These are phyloP conservation scores for Botrytis aclada DNA, from an alignment of 2,329 filamentous ascomycete species.

Conservation along the genomic window DNA sequence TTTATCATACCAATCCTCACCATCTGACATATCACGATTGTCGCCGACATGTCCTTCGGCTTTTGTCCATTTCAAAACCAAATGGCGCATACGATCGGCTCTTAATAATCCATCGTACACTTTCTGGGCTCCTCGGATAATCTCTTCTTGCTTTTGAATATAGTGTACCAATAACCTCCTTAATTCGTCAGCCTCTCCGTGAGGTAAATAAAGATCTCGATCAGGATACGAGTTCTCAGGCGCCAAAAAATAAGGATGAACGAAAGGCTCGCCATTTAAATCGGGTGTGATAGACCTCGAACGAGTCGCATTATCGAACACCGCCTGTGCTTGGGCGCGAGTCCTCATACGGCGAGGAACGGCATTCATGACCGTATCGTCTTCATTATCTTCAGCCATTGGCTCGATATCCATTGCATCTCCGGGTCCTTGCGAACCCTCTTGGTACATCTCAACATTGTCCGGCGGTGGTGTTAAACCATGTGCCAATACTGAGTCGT, in stretches of 20 bases:
- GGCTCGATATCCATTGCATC: slow-evolving; percentile 14
- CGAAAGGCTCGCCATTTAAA: slow-evolving; percentile 49
- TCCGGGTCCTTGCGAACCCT: slow-evolving; percentile 5
- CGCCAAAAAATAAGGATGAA: slow-evolving; percentile 73
- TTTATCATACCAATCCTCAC: slow-evolving; percentile 85
- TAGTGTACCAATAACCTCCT: slow-evolving; percentile 71
- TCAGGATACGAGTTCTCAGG: slow-evolving; percentile 62
- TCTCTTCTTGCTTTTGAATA: slow-evolving; percentile 83
- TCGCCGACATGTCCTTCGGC: slow-evolving; percentile 68
- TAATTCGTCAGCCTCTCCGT: slow-evolving; percentile 73
- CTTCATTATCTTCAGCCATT: slow-evolving; percentile 41
- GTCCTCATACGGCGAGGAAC: slow-evolving; percentile 54
- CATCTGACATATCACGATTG: slow-evolving; percentile 73
- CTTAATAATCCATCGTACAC: slow-evolving; percentile 69
- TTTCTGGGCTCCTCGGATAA: slow-evolving; percentile 66
- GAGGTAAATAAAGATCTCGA: slow-evolving; percentile 68
- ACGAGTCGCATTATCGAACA: slow-evolving; percentile 39
- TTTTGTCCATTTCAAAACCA: slow-evolving; percentile 72
- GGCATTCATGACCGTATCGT: slow-evolving; percentile 42
- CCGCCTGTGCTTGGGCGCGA: slow-evolving; percentile 48
- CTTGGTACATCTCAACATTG: slow-evolving; percentile 22
- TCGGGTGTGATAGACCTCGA: slow-evolving; percentile 43
- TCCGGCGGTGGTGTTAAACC: not conserved
- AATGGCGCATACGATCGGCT: slow-evolving; percentile 68
- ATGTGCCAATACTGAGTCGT: not conserved